Conservation (phyloP, 163 green algal genomes). For the Picocystis sp. region DNA sequence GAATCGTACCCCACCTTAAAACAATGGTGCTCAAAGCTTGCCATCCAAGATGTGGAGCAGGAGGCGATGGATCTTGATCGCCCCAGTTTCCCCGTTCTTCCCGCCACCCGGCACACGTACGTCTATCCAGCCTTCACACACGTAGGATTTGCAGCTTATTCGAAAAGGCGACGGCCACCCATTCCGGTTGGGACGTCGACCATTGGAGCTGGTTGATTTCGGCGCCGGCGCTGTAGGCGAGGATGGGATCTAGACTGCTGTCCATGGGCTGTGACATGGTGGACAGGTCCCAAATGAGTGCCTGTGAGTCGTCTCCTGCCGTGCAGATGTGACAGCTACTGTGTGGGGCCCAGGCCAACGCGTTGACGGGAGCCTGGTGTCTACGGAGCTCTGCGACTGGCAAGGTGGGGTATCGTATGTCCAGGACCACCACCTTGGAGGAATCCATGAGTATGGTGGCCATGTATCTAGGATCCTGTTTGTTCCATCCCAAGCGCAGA, state of each 20-base stretch:
- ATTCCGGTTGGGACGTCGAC: slow-evolving; percentile 73
- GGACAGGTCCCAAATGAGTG: slow-evolving; percentile 75
- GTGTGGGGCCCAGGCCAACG: slow-evolving; percentile 85
- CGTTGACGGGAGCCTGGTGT: slow-evolving; percentile 66
- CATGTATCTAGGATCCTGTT: slow-evolving; percentile 87
- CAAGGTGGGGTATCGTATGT: slow-evolving; percentile 80
- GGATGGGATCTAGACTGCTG: slow-evolving; percentile 62
- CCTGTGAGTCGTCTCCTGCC: slow-evolving; percentile 75
- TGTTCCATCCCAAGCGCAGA: slow-evolving; percentile 87
- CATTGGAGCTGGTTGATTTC: slow-evolving; percentile 90
- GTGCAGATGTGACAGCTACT: slow-evolving; percentile 81
- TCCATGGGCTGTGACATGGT: slow-evolving; percentile 25
- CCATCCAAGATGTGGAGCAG: no score
- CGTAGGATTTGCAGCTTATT: slow-evolving; percentile 80
- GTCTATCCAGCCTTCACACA: slow-evolving; percentile 35
- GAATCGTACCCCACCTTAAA: no score
- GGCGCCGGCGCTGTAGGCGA: slow-evolving; percentile 71
- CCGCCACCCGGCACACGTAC: not conserved
- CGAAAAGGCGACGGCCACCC: slow-evolving; percentile 85
- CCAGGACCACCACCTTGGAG: slow-evolving; percentile 60
- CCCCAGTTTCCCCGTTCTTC: no score
- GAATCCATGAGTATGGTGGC: slow-evolving; percentile 74
- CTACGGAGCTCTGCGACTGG: slow-evolving; percentile 72
- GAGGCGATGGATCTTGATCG: no score
- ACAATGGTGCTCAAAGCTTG: no score